Conservation (phyloP, 345 rosid genomes). For the Pistacia vera region DNA sequence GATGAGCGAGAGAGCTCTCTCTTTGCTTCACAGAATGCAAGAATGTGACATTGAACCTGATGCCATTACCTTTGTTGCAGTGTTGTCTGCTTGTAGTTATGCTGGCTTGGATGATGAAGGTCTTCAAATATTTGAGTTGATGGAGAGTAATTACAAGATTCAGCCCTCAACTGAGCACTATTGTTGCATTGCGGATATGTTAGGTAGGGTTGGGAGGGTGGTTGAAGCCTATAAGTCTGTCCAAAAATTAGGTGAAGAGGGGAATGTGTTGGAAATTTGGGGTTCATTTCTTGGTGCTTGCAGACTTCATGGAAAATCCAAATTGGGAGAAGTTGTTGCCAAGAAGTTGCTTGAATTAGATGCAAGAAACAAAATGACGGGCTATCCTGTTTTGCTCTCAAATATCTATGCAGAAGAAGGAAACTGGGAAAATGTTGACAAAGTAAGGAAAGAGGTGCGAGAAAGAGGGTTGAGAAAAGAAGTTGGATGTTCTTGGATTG, state of each 20-base stretch:
- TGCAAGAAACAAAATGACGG: conserved; percentile 39
- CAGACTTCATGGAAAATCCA: conserved; percentile 61
- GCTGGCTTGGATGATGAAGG: conserved; percentile 82
- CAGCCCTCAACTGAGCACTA: conserved; percentile 70
- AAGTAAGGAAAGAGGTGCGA: conserved; percentile 73
- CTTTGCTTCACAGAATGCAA: conserved; percentile 69
- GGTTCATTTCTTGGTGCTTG: conserved; percentile 87
- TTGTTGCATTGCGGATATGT: conserved; percentile 86
- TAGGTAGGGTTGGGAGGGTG: conserved; percentile 83
- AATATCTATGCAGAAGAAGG: conserved; percentile 83
- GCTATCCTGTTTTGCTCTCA: conserved; percentile 86
- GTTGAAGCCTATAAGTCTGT: conserved; percentile 81
- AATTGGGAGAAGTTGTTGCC: conserved; percentile 64
- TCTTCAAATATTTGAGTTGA: conserved; percentile 62
- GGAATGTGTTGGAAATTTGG: conserved; percentile 72
- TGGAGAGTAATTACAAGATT: conserved; percentile 57
- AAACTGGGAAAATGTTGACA: conserved; percentile 45
- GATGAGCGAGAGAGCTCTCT: conserved; percentile 75
- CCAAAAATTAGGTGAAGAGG: conserved; percentile 64
- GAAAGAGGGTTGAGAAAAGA: conserved; percentile 74
- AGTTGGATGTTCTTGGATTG: conserved; percentile 78
- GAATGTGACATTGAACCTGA: conserved; percentile 55
- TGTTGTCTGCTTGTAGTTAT: conserved; percentile 84
- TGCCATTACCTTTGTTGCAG: conserved; percentile 73
- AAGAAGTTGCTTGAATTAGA: conserved; percentile 56